Base-by-base conservation (phyloP, 2,329 filamentous ascomycete species). In the Botryosphaeria dothidea region DNA sequence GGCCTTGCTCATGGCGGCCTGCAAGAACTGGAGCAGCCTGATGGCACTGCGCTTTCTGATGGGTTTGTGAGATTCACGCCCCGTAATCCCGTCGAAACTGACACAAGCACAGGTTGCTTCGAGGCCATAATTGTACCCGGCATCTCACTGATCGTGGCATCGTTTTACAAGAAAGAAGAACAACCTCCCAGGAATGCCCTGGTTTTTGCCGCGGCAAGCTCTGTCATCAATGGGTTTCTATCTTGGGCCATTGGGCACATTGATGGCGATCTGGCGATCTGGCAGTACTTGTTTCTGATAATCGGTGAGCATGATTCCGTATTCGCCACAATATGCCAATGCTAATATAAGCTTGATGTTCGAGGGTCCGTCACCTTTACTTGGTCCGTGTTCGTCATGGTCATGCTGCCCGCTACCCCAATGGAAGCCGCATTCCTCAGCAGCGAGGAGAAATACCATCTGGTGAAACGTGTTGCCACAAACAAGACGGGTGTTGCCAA, bases 141-240 rank as follows among this genome's bases (percentile, higher is more conserved):
- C 13, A 71, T 77, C 21, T 76, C 74, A 3, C 70, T 78, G 29
- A 72, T 79, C 38, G 71, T 79, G 43, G 73, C 76, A 4, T 74
- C 72, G 3, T 79, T 79, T 65, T 79, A 79, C 64, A 77, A 74
- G 63, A 79, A 78, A 36, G 67, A 72, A 4, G 77, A 78, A 49
- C 76, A 77, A 5, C 58, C 58, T 41, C 58, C 73, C 19, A 69
- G 75, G n/a, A 77, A 76, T 56, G 75, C 75, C 5, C 67, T 79
- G 29, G 74, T 77, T 0, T 78, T 79, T 61, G 75, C 76, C 7
- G 77, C 77, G 43, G 72, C 75, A 38, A 73, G 72, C 5, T 71
- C 70, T 2, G 68, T 73, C 4, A 66, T 73, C 51, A 72, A 72
- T 52, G 70, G 71, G 25, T 72, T 72, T 43, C 68, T 72, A 38